Conservation (phyloP, 192 early-diverging fungal genomes). For the Umbelopsis sp. region DNA sequence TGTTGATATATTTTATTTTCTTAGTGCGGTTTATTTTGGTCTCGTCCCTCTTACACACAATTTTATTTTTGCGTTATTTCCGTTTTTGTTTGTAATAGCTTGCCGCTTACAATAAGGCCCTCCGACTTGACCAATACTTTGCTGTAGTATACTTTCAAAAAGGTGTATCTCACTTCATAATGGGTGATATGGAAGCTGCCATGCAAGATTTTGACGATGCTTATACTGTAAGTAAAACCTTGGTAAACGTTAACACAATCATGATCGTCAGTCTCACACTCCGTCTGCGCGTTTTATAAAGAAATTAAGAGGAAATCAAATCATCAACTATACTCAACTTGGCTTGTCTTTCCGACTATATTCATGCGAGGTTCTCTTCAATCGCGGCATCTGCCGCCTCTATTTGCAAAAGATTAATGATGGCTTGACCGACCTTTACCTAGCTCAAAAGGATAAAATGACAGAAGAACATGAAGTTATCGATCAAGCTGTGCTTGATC, state of each 20-base stretch:
- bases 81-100: not conserved
- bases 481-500: conserved; percentile 57
- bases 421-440: conserved; percentile 70
- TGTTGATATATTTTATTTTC: conserved; percentile 17
- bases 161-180: conserved; percentile 77
- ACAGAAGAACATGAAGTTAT: conserved; percentile 64
- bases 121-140: conserved; percentile 79
- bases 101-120: conserved; percentile 64
- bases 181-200: conserved; percentile 67
- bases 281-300: conserved; percentile 18
- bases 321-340: conserved; percentile 93
- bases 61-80: too few relatives aligned
- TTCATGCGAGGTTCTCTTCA: conserved; percentile 86
- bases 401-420: conserved; percentile 67
- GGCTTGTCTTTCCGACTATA: conserved; percentile 87
- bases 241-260: not conserved
- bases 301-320: conserved; percentile 76
- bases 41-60: not conserved
- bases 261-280: too few relatives aligned
- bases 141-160: conserved; percentile 91
- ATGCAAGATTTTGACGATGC: conserved; percentile 79
- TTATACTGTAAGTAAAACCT: conserved; percentile 50
- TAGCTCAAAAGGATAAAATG: conserved; percentile 54
- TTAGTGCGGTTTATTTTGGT: not conserved
- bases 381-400: conserved; percentile 78